A percentile compares a stretch with the other conserved stretches of the same genome.
These are phyloP conservation scores for Thozetella sp. DNA, from an alignment of 495 filamentous ascomycete genomes.

Conservation along the genomic window DNA sequence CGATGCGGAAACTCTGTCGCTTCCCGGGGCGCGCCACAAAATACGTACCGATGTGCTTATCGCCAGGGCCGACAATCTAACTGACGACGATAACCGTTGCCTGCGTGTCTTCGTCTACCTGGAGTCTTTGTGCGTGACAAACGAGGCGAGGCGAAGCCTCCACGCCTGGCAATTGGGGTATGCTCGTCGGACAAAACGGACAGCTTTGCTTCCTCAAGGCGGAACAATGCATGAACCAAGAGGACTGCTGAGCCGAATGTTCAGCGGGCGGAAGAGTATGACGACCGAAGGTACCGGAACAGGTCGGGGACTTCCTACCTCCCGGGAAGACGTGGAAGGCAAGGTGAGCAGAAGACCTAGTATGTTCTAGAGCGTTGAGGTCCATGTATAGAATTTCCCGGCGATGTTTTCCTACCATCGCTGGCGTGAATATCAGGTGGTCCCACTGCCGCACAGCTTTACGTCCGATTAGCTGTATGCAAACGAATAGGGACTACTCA, in stretches of 20 bases:
- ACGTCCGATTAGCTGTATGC: too few species aligned
- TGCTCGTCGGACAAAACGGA: conserved; percentile 25
- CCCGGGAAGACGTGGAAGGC: too few species aligned
- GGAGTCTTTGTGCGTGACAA: conserved; percentile 45
- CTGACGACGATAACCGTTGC: conserved; percentile 39
- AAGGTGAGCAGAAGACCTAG: too few species aligned
- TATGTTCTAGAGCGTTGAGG: too few species aligned
- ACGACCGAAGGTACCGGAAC: background rate
- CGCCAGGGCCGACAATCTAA: conserved; percentile 14
- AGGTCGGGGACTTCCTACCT: background rate
- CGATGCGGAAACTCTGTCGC: background rate
- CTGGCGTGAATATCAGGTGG: too few species aligned
- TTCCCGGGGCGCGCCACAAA: background rate
- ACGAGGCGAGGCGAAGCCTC: conserved; percentile 49
- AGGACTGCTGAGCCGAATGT: background rate
- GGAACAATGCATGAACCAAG: conserved; percentile 27
- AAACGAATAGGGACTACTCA: too few species aligned
- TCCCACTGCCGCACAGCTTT: too few species aligned
- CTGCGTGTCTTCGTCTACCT: conserved; percentile 51
- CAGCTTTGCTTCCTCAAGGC: conserved; percentile 28
- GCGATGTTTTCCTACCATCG: too few species aligned
- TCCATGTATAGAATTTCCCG: too few species aligned
- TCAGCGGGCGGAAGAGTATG: background rate
- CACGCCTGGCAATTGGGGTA: conserved; percentile 45
- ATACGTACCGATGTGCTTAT: background rate